Base-by-base conservation (phyloP, 768 basidiomycete genomes). In the Hypholoma fasciculare region DNA sequence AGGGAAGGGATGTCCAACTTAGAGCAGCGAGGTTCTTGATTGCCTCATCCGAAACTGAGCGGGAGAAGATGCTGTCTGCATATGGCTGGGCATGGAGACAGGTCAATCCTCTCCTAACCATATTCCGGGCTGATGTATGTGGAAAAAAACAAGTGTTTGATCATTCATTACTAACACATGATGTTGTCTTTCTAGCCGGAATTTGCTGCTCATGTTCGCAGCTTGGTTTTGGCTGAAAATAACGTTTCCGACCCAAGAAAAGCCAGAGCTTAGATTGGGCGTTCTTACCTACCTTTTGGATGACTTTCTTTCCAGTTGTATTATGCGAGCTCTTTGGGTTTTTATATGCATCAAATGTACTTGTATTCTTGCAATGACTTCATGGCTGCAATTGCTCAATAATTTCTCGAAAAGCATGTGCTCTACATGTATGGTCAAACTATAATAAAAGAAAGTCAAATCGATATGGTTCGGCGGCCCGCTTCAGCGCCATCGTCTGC, bases 21-120 rank as follows among this genome's bases (percentile, higher is more conserved):
- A 78, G 84, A 1, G 72, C 78, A 8, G 84, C 83, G 19, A 71
- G 72, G 49, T 85, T 83, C 63, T 69, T 87, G 30, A 57, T 64
- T 7, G 61, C 62, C 0, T 68, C 75, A 47, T 49, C 49, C 8
- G 23, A 23, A 23, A 38, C 47, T 6, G 72, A 69, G 36, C 73
- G 78, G 59, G 85, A 87, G 53, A 77, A 60, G 63, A 79, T 82
- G 75, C 63, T 79, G 66, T 63, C 60, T 27, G 75, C 83, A 52
- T 86, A 73, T 65, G 70, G 72, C 0, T 88, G 86, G 86, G 75
- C 77, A 0, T 83, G 72, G 71, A 73, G 78, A 40, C 78, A 81
- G 53, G 79, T 80, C 17, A 62, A 72, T 13, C 76, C 81, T 2
- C 71, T 87, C 43, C 60, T 71, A 38, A 67, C 74, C 0, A 68